Evolutionary conservation across 2,329 filamentous ascomycete genomes (phyloP), one percentile per base, ranked within the genome.

Genomic region (Penicillium rolfsii): DNA sequence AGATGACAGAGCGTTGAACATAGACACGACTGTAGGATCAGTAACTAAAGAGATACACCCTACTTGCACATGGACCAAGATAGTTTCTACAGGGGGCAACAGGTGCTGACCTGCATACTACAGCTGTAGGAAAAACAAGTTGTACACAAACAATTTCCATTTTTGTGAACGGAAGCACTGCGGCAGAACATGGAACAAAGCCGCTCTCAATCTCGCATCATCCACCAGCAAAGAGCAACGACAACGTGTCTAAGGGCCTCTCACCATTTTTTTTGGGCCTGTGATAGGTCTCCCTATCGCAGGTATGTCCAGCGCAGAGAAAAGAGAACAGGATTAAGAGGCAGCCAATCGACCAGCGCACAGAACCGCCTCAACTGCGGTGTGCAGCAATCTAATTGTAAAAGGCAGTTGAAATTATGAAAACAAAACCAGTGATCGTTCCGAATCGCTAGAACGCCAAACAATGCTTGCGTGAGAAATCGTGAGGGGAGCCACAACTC

Each of bases 401-500:
- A 70, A 70, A 67, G 57, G 26, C 24, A 68, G 61, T 61, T 53
- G 67, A 67, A 64, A 64, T 54, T 52, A 56, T 62, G 59, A 68
- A 62, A 67, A 67, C 49, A 66, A 64, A 67, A 69, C 67, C 64
- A 64, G 64, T 63, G 59, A 69, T 72, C 63, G 62, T 59, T 68
- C 43, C 71, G 65, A 73, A 70, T 78, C 77, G 77, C 77, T 79
- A 77, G 59, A 79, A 79, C 77, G 75, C 77, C 77, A 63, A 73
- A 74, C 67, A 77, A 79, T 79, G 76, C 76, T 75, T 74, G 71
- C 74, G 75, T 76, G 62, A 74, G 65, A 65, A 72, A 74, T 76
- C 74, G 71, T 76, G 67, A 75, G 67, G 67, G 62, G 36, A 54
- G 52, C 52, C 52, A 54, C 36, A 43, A 43, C 52, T 33, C 52